Percentiles rank a stretch among this genome's conserved stretches.
Evolutionary conservation across 352 stramenopile species (phyloP).

Genomic region (Phytophthora lateralis): DNA sequence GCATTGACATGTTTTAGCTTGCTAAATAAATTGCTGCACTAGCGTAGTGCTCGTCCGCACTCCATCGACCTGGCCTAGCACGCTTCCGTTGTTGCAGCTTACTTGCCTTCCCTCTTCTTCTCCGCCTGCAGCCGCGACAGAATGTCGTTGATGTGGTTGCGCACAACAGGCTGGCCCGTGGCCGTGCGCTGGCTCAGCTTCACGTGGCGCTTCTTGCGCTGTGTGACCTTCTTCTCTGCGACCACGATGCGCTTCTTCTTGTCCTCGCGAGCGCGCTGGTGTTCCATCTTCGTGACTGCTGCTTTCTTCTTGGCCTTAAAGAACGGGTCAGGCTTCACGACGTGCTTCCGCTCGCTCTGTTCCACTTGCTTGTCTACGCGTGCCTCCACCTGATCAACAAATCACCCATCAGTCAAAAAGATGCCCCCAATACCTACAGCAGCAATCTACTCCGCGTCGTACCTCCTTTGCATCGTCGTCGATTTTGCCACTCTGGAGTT

Average conservation of each 20-base stretch:
- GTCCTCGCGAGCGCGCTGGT: constrained; percentile 44
- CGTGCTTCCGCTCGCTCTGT: constrained; percentile 23
- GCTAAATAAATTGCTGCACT: constrained; percentile 32
- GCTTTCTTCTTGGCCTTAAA: constrained; percentile 88
- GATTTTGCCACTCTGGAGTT: constrained; percentile 51
- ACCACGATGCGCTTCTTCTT: constrained; percentile 56
- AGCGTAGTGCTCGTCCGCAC: background rate
- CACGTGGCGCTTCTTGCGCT: constrained; percentile 88
- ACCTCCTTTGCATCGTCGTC: constrained; percentile 35
- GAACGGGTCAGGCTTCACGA: constrained; percentile 74
- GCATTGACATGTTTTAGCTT: constrained; percentile 26
- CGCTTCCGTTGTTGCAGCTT: constrained; percentile 7
- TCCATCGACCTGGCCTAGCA: background rate
- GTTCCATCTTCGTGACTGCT: constrained; percentile 54
- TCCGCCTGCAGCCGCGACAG: constrained; percentile 69
- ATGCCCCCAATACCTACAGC: constrained; percentile 1
- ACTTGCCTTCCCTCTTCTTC: constrained; percentile 44
- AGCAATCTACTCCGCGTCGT: background rate
- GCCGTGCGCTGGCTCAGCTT: constrained; percentile 83
- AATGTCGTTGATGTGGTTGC: constrained; percentile 88
- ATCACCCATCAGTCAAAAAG: constrained; percentile 6
- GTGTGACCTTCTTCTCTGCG: constrained; percentile 76
- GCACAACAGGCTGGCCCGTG: constrained; percentile 82
- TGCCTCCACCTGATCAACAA: constrained; percentile 25
- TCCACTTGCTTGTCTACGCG: constrained; percentile 26